Conservation (phyloP, 1,284 basidiomycete species). For the Tilletia walkeri region DNA sequence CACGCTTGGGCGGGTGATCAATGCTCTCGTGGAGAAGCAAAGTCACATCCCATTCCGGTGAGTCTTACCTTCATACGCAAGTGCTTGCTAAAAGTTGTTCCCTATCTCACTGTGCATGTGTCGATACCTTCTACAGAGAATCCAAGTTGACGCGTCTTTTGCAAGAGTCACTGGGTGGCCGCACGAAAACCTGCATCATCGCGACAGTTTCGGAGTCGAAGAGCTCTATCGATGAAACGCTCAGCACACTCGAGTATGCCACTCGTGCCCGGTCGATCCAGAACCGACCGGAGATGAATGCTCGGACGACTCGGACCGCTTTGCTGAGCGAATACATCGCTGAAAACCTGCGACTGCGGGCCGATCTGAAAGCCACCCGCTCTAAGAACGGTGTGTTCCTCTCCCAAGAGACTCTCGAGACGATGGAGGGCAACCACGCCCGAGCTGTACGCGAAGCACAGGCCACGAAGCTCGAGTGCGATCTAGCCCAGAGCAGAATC, state of each 20-base stretch:
- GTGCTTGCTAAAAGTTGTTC: background rate
- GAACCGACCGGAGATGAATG: slow-evolving; percentile 93
- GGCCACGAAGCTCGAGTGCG: slow-evolving; percentile 17
- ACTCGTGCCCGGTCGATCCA: slow-evolving; percentile 91
- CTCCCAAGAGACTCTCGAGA: slow-evolving; percentile 42
- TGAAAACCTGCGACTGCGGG: slow-evolving; percentile 92
- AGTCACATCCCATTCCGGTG: slow-evolving; percentile 88
- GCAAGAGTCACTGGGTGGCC: slow-evolving; percentile 97
- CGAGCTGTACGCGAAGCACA: background rate
- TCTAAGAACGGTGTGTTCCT: slow-evolving; percentile 51
- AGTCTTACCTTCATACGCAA: slow-evolving; percentile 31
- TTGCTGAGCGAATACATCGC: slow-evolving; percentile 89
- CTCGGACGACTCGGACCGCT: slow-evolving; percentile 86
- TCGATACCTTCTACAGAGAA: slow-evolving; percentile 49
- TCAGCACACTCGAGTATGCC: slow-evolving; percentile 96
- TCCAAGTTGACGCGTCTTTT: slow-evolving; percentile 90
- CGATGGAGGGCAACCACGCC: slow-evolving; percentile 42
- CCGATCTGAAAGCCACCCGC: slow-evolving; percentile 67
- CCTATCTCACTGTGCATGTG: background rate
- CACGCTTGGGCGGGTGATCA: slow-evolving; percentile 94
- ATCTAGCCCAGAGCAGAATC: slow-evolving; percentile 50
- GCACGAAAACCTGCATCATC: slow-evolving; percentile 96
- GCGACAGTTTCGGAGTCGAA: slow-evolving; percentile 66
- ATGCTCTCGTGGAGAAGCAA: slow-evolving; percentile 87
- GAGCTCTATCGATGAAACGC: slow-evolving; percentile 87